Evolutionary conservation across 225 moss, liverwort and hornwort species (phyloP).

Genomic region (Thuidium tamariscinum): DNA sequence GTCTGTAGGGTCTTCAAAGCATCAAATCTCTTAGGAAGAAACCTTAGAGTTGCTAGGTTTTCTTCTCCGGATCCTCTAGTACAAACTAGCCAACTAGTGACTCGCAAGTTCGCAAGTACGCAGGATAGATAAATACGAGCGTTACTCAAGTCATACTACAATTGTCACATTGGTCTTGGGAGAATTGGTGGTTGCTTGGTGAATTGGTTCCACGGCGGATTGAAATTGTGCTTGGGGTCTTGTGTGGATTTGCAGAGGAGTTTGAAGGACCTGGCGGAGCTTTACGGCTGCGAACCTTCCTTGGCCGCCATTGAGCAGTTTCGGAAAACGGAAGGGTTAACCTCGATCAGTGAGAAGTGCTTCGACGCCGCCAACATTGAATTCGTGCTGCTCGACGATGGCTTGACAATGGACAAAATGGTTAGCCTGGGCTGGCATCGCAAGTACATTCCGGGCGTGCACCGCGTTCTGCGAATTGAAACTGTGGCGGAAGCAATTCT

Average conservation of each 20-base stretch:
- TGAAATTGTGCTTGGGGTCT: not conserved
- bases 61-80: not conserved
- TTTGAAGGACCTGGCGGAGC: constrained; percentile 40
- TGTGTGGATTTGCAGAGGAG: constrained; percentile 25
- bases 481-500: constrained; percentile 83
- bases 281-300: constrained; percentile 37
- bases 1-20: not conserved
- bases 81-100: not conserved
- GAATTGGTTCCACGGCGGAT: not conserved
- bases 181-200: not conserved
- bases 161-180: not conserved
- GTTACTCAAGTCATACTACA: not conserved
- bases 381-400: constrained; percentile 80
- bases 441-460: constrained; percentile 51
- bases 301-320: constrained; percentile 47
- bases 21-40: not conserved
- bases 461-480: constrained; percentile 86
- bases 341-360: constrained; percentile 56
- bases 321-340: constrained; percentile 47
- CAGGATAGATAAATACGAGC: not conserved
- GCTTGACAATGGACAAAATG: constrained; percentile 64
- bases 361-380: constrained; percentile 88
- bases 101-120: not conserved
- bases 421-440: constrained; percentile 74
- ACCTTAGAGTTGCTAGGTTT: not conserved